Percentiles rank a stretch among this genome's conserved stretches.
Conservation (phyloP, 208 protist species). For the Leishmania lainsoni region DNA sequence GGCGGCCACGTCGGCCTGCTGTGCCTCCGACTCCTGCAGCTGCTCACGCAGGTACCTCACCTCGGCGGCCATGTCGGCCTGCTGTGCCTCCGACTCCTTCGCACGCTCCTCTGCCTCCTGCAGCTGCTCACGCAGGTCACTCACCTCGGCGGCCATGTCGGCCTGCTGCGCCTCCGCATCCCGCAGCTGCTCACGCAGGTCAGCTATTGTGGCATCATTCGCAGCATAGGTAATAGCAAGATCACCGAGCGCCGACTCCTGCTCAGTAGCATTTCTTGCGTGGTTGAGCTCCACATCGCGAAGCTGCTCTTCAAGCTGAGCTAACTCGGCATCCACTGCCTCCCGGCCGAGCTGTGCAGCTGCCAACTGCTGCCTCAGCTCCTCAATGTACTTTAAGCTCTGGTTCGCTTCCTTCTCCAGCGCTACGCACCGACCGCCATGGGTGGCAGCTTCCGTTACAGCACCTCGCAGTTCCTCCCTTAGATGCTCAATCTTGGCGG, state of each 20-base stretch:
- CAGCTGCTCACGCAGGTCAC: slow-evolving; percentile 11
- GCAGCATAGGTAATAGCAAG: too few relatives aligned
- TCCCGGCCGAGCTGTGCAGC: neutral
- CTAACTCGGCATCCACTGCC: neutral
- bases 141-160: slow-evolving; percentile 8
- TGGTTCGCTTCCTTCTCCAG: neutral
- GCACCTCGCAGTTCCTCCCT: neutral
- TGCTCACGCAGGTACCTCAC: slow-evolving; percentile 38
- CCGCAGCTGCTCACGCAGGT: neutral
- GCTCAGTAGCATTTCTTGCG: too few relatives aligned
- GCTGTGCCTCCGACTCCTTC: neutral
- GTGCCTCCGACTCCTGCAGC: slow-evolving; percentile 15
- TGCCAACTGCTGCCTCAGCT: neutral
- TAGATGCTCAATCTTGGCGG: neutral
- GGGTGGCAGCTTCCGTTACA: neutral
- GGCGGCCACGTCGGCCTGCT: slow-evolving; percentile 17
- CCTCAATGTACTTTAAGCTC: neutral
- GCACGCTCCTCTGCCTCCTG: neutral
- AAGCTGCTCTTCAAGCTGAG: neutral
- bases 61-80: slow-evolving; percentile 8
- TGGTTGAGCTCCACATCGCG: too few relatives aligned
- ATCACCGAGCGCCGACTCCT: too few relatives aligned
- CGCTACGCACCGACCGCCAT: neutral
- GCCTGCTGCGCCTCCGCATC: neutral
- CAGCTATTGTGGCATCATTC: too few relatives aligned